Conservation (phyloP, 2,329 filamentous ascomycete species). For the Penicillium paneum region DNA sequence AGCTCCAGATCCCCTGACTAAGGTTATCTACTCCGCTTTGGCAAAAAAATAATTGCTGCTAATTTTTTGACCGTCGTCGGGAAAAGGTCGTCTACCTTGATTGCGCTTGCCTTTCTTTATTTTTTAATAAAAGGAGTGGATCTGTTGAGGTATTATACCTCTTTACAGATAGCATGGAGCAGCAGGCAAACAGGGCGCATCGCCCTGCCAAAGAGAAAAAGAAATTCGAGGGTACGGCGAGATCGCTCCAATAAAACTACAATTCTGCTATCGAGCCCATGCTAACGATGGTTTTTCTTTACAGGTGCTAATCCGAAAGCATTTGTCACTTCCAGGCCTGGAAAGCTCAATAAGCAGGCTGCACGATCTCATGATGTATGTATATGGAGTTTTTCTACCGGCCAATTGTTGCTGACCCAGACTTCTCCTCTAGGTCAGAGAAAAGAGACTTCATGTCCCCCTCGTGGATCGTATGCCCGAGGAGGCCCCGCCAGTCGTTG, state of each 20-base stretch:
- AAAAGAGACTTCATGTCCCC: constrained; percentile 93
- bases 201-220: constrained; percentile 88
- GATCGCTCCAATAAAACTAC: constrained; percentile 11
- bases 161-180: constrained; percentile 60
- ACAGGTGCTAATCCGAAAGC: constrained; percentile 81
- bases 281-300: constrained; percentile 11
- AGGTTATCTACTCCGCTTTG: constrained; percentile 26
- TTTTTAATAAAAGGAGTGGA: constrained; percentile 15
- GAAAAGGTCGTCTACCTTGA: constrained; percentile 13
- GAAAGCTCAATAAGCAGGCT: constrained; percentile 69
- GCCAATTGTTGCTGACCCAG: constrained; percentile 15
- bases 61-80: constrained; percentile 31
- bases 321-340: constrained; percentile 79
- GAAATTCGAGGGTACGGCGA: constrained; percentile 58
- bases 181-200: constrained; percentile 82
- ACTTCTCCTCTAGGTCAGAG: constrained; percentile 66
- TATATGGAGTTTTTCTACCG: constrained; percentile 1
- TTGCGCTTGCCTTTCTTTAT: constrained; percentile 15
- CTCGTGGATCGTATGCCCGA: constrained; percentile 94
- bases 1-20: constrained; percentile 10
- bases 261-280: constrained; percentile 7
- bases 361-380: constrained; percentile 55
- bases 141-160: constrained; percentile 29
- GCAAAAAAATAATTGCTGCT: constrained; percentile 27
- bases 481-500: constrained; percentile 88